Base-by-base conservation (phyloP, 257 asterid species). In the Fraxinus quadrangulata region DNA sequence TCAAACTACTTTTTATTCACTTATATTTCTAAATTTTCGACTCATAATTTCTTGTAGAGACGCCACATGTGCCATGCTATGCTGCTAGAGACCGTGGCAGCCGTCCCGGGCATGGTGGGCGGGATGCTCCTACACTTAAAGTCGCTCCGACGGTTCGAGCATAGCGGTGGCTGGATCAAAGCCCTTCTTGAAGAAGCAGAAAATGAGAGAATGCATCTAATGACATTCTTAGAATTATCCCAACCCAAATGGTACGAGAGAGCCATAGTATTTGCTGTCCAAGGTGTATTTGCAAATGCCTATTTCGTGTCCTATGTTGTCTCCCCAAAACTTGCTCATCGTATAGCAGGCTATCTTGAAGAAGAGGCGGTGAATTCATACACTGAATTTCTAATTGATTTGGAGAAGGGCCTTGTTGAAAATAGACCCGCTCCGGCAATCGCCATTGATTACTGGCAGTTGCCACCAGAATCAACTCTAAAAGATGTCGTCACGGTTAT, bases 101-200 rank as follows among this genome's bases (percentile, higher is more conserved):
- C 92, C 13, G 96, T 90, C 24, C 96, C 96, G 0, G 96, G 96
- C 33, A 89, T 90, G 96, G 93, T 90, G 0, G 93, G 93, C 34
- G 92, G 96, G 0, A 90, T 90, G 96, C 85, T 90, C 1, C 83
- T 90, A 65, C 96, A 90, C 86, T 73, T 78, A 80, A 89, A 86
- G 72, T 90, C 96, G 65, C 81, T 90, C 0, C 85, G 96, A 51
- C 81, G 90, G 65, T 90, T 90, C 76, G 92, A 90, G 82, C 92
- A 90, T 16, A 90, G 93, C 69, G 96, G 93, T 36, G 92, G 96
- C 0, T 90, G 96, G 96, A 90, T 90, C 86, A 90, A 90, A 77
- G 93, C 96, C 28, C 80, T 90, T 3, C 78, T 90, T 0, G 93
- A 90, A 79, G 96, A 90, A 69, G 96, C 96, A 0, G 96, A 90